phyloP scores from a whole-genome alignment of 257 asterid genomes.

The Ocimum tenuiflorum region DNA sequence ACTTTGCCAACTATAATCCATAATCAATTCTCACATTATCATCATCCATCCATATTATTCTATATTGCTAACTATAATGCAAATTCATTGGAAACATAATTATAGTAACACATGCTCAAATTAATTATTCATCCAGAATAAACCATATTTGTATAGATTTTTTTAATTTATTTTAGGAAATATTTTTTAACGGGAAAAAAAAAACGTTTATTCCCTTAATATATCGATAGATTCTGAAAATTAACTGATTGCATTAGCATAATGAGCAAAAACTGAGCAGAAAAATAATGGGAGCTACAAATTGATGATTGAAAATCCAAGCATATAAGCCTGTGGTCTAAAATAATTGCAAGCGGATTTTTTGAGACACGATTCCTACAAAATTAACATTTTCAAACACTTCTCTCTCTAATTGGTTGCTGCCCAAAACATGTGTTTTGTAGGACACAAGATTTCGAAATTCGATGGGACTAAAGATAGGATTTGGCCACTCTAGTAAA shows the following conservation, averaged over 20 bases:
- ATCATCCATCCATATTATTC: too few relatives aligned
- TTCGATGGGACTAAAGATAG: conserved; percentile 18
- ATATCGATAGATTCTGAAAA: neutral
- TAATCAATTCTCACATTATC: too few relatives aligned
- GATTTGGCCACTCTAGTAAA: conserved; percentile 28
- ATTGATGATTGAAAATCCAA: conserved; percentile 6
- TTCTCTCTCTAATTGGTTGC: neutral
- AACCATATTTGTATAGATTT: too few relatives aligned
- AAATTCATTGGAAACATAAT: too few relatives aligned
- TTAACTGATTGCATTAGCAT: neutral
- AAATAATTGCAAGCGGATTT: conserved; percentile 40
- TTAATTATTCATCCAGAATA: too few relatives aligned
- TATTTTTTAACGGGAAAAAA: too few relatives aligned
- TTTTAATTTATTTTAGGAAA: too few relatives aligned
- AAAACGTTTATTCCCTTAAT: too few relatives aligned
- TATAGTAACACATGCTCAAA: too few relatives aligned
- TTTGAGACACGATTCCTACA: conserved; percentile 52
- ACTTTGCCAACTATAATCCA: too few relatives aligned
- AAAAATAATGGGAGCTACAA: conserved; percentile 8
- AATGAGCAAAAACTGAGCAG: neutral
- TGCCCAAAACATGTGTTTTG: conserved; percentile 20
- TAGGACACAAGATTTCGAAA: neutral
- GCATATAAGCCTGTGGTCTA: conserved; percentile 54
- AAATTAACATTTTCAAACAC: too few relatives aligned
- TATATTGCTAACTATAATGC: too few relatives aligned